A percentile compares a stretch with the other conserved stretches of the same genome.
Evolutionary conservation across 1,284 basidiomycete genomes (phyloP).

Genomic region (Fomitopsis palustris): DNA sequence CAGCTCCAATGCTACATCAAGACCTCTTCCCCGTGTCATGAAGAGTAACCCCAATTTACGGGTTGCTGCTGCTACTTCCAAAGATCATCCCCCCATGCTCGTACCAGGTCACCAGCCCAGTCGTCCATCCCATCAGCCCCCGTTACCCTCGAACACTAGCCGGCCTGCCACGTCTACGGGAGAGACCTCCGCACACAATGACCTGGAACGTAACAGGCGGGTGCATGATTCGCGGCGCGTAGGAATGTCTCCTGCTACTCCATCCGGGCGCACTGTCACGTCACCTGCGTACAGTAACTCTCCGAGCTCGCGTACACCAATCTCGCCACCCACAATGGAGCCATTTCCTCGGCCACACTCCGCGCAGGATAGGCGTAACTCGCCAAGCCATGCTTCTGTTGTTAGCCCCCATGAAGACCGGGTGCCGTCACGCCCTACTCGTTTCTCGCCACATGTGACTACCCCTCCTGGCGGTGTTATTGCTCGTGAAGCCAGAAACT

Average conservation of each 20-base stretch:
- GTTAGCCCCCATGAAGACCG: conserved; percentile 8
- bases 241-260: conserved; percentile 12
- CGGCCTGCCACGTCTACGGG: conserved; percentile 20
- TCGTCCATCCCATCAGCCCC: conserved; percentile 6
- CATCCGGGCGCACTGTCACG: background rate
- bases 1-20: conserved; percentile 14
- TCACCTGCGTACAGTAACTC: conserved; percentile 8
- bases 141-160: conserved; percentile 14
- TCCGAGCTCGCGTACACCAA: background rate
- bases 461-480: background rate
- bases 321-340: conserved; percentile 32
- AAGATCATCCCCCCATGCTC: conserved; percentile 31
- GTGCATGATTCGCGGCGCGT: conserved; percentile 35
- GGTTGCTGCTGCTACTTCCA: conserved; percentile 28
- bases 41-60: conserved; percentile 62
- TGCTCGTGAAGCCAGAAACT: conserved; percentile 2
- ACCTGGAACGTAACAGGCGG: conserved; percentile 19
- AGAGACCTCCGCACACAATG: conserved; percentile 9
- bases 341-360: conserved; percentile 58
- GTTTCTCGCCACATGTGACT: background rate
- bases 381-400: conserved; percentile 30
- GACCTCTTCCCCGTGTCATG: conserved; percentile 21
- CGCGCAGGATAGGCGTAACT: conserved; percentile 43
- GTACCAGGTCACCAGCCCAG: conserved; percentile 29
- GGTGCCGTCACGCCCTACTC: conserved; percentile 8